Base-by-base conservation (phyloP, 768 basidiomycete species). In the Phanerochaete sordida region DNA sequence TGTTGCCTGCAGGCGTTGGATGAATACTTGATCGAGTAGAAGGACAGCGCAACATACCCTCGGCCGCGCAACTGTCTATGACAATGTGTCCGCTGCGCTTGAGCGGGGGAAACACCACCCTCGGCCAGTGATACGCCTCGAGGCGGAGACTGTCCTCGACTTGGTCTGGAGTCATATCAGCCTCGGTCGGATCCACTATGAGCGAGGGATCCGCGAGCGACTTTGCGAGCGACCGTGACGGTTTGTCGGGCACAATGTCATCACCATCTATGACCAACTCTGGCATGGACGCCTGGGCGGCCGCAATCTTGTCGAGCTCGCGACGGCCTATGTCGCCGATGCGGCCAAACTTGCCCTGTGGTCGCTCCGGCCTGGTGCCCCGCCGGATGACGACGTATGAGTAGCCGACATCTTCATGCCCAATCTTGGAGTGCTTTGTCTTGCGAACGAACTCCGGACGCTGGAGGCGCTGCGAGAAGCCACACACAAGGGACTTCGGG, bases 11-110 rank as follows among this genome's bases (percentile, higher is more conserved):
- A 27, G 61, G 27, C 56, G 33, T 43, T 43, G 13, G 59, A 56
- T 57, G 28, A 27, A 30, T 2, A 35, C 39, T 26, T 45, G 19
- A 19, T 43, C 47, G 23, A 26, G 9, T 6, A 19, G 37, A 13
- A 26, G 7, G 31, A 43, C 30, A 23, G 28, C 64, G 2, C 7
- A 9, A 68, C 77, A 61, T 58, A 91, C 95, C 95, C 78, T 91
- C 82, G 1, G 84, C 69, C 13, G 88, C 88, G 71, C 97, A 99
- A 9, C 87, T 84, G 71, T 98, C 96, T 60, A 98, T 77, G 52
- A 95, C 88, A 64, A 98, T 83, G 72, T 98, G 96, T 0, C 95
- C 95, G 64, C 86, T 89, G 62, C 86, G 85, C 74, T 97, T 97
- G 68, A 97, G 69, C 30, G 97, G 96, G n/a, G 94, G 87, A 65